A percentile compares a stretch with the other conserved stretches of the same genome.
Evolutionary conservation across 305 asterid genomes (phyloP).

Genomic region (Ruellia speciosa): DNA sequence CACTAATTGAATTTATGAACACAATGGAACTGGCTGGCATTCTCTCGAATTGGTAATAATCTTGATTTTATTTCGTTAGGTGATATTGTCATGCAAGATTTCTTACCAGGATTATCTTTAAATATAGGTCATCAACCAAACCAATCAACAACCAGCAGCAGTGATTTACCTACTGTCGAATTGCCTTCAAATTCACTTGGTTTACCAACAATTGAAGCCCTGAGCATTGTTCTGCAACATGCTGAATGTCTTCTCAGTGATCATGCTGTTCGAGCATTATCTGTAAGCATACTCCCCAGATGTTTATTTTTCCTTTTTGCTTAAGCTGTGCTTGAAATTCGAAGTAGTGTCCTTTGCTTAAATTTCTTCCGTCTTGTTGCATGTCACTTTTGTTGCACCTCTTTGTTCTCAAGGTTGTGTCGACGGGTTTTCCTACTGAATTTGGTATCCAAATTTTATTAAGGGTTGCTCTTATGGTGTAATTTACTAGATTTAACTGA

Average conservation of each 20-base stretch:
- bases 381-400: no score
- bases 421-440: no score
- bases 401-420: no score
- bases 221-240: conserved; percentile 50
- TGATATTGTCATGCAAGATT: conserved; percentile 12
- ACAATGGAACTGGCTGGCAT: conserved; percentile 62
- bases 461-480: no score
- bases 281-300: no score
- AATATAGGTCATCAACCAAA: conserved; percentile 37
- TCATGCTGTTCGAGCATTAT: conserved; percentile 55
- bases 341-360: neutral
- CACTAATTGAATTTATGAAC: conserved; percentile 64
- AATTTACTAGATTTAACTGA: no score
- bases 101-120: conserved; percentile 18
- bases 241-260: conserved; percentile 58
- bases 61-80: conserved; percentile 9
- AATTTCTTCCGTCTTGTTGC: no score
- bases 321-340: neutral
- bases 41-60: conserved; percentile 51
- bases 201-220: conserved; percentile 52
- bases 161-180: conserved; percentile 27
- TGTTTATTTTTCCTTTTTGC: conserved; percentile 12
- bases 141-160: conserved; percentile 33
- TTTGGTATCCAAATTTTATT: no score
- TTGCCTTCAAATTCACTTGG: conserved; percentile 59